Evolutionary conservation across 1,284 basidiomycete species (phyloP), one percentile per base, ranked within the genome.

Genomic region (Ganoderma sinense): DNA sequence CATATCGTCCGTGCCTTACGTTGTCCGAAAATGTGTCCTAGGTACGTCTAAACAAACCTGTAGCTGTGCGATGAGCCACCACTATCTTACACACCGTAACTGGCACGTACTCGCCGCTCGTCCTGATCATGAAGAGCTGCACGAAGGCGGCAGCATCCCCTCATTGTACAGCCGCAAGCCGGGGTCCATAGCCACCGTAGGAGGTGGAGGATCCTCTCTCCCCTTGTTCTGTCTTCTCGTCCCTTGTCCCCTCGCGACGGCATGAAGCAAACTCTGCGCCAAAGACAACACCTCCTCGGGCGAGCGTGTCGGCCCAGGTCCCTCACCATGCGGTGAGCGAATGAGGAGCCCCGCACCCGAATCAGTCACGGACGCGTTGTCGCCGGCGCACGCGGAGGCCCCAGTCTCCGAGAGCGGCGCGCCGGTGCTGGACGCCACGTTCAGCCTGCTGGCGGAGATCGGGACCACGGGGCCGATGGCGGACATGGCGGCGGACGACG

Each of bases 81-180:
- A 45, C 43, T 10, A n/a, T 58, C n/a, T 23, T 23, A 43, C 13
- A n/a, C n/a, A n/a, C 43, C 20, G n/a, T 5, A 45, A n/a, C 10
- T 10, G 43, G 43, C n/a, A n/a, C 43, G 14, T 45, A 45, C 20
- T 45, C 20, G n/a, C 20, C 20, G 16, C 3, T n/a, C n/a, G n/a
- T n/a, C n/a, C n/a, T n/a, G n/a, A n/a, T n/a, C n/a, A n/a, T n/a
- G n/a, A n/a, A n/a, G 51, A 29, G 26, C 51, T 55, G 45, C 51
- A 63, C 29, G 62, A 45, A 2, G 62, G 62, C 20, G 62, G 62
- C 62, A 63, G 43, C 43, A 33, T 45, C 33, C 29, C 26, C 43
- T 48, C 16, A 31, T 29, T 33, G 29, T 63, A 63, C 41, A 63
- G 26, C 7, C 62, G 41, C 43, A 63, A n/a, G n/a, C 62, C 62